Percentiles rank a stretch among this genome's conserved stretches.
Evolutionary conservation across 805 yeast species (phyloP).

Genomic region (Millerago galiae): DNA sequence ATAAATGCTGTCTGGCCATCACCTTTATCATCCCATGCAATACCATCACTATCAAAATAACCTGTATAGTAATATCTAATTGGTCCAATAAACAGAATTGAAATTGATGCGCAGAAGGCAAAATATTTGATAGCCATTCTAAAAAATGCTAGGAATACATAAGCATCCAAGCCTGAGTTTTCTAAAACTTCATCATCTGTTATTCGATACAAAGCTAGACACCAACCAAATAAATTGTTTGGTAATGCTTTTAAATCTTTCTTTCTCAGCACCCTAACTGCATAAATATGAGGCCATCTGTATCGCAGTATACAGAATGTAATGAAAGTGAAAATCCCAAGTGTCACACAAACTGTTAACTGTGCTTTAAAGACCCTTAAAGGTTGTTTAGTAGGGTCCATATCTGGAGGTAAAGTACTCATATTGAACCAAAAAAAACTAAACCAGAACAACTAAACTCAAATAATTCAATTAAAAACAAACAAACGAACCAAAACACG

Average conservation of each 20-base stretch:
- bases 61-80: slow-evolving; percentile 82
- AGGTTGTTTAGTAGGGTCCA: slow-evolving; percentile 26
- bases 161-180: slow-evolving; percentile 91
- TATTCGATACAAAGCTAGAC: slow-evolving; percentile 58
- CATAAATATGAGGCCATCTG: slow-evolving; percentile 77
- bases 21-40: slow-evolving; percentile 20
- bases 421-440: slow-evolving; percentile 3
- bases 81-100: slow-evolving; percentile 76
- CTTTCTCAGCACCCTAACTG: slow-evolving; percentile 52
- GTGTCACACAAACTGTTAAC: slow-evolving; percentile 56
- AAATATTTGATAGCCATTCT: slow-evolving; percentile 77
- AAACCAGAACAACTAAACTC: background rate
- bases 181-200: slow-evolving; percentile 76
- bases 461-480: background rate
- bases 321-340: slow-evolving; percentile 65
- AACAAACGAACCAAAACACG: background rate
- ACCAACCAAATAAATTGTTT: slow-evolving; percentile 69
- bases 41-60: slow-evolving; percentile 56
- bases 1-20: background rate
- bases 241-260: slow-evolving; percentile 28
- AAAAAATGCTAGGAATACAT: slow-evolving; percentile 85
- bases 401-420: slow-evolving; percentile 25
- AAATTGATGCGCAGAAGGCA: slow-evolving; percentile 58
- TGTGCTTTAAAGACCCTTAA: slow-evolving; percentile 73
- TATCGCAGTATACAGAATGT: slow-evolving; percentile 67